Conservation (phyloP, 768 basidiomycete genomes). For the Calocera cornea region DNA sequence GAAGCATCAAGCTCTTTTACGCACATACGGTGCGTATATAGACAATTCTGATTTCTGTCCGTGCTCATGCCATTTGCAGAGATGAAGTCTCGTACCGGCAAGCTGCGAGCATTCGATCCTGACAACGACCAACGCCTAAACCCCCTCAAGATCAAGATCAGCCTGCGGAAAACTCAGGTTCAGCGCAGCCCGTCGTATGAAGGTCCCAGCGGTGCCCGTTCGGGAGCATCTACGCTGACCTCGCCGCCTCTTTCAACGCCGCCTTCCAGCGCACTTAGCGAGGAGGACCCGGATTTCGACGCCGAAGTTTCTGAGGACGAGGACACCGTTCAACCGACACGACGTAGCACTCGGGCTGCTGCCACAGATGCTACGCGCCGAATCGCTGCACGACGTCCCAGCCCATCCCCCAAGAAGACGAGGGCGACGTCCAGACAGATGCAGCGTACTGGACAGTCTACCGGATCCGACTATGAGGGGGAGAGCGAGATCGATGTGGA, state of each 20-base stretch:
- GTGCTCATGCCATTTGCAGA: background rate
- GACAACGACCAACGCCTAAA: background rate
- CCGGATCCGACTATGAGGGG: background rate
- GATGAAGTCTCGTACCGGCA: background rate
- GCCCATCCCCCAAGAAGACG: background rate
- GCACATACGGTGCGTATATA: background rate
- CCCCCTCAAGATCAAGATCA: background rate
- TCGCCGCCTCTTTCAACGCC: too few species aligned
- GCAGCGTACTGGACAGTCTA: background rate
- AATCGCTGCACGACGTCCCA: background rate
- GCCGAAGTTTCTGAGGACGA: background rate
- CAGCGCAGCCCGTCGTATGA: background rate
- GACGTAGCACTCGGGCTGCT: background rate
- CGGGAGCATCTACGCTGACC: background rate
- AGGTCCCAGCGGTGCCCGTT: background rate
- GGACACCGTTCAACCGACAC: background rate
- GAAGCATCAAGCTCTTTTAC: background rate
- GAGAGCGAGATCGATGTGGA: background rate
- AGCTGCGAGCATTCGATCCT: background rate
- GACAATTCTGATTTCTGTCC: background rate
- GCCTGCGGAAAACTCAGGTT: background rate
- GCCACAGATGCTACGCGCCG: background rate
- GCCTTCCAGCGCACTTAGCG: background rate
- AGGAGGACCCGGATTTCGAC: background rate
- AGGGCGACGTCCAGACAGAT: background rate